Conservation (phyloP, 352 stramenopile genomes). For the Phytopythium kandeliae region DNA sequence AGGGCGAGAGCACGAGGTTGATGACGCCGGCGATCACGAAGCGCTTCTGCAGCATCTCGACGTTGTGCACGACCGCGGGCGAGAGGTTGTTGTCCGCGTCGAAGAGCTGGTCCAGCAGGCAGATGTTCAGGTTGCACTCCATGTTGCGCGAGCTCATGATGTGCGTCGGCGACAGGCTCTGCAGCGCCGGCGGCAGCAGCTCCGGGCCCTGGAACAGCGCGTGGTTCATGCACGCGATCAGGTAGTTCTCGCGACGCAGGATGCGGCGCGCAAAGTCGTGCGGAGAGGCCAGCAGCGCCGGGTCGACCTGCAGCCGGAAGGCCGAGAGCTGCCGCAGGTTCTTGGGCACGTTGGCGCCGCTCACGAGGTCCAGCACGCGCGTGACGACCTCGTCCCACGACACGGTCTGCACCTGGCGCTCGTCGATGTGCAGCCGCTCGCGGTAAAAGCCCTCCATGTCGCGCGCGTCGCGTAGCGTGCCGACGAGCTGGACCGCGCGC, state of each 20-base stretch:
- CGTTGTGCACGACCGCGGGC: conserved; percentile 90
- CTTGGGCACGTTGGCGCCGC: conserved; percentile 63
- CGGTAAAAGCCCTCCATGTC: conserved; percentile 92
- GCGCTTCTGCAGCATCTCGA: conserved; percentile 87
- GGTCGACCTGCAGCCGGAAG: conserved; percentile 81
- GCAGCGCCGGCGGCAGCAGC: conserved; percentile 59
- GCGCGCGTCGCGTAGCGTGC: conserved; percentile 79
- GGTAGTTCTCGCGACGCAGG: conserved; percentile 98
- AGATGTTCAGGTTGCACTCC: conserved; percentile 95
- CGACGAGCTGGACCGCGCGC: conserved; percentile 73
- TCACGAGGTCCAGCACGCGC: conserved; percentile 69
- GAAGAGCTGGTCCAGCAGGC: conserved; percentile 97
- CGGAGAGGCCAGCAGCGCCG: conserved; percentile 60
- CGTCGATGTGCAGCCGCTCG: conserved; percentile 86
- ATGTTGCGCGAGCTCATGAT: conserved; percentile 88
- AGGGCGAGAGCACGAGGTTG: conserved; percentile 95
- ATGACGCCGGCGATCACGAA: conserved; percentile 93
- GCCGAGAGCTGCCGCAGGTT: conserved; percentile 82
- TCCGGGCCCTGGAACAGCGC: conserved; percentile 88
- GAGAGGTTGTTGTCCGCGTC: conserved; percentile 71
- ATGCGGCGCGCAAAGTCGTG: conserved; percentile 95
- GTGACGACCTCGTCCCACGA: conserved; percentile 89
- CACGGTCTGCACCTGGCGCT: conserved; percentile 77
- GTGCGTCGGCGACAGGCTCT: conserved; percentile 71
- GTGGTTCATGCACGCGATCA: conserved; percentile 97